Base-by-base conservation (phyloP, 208 protist genomes). In the Acanthamoeba triangularis region DNA sequence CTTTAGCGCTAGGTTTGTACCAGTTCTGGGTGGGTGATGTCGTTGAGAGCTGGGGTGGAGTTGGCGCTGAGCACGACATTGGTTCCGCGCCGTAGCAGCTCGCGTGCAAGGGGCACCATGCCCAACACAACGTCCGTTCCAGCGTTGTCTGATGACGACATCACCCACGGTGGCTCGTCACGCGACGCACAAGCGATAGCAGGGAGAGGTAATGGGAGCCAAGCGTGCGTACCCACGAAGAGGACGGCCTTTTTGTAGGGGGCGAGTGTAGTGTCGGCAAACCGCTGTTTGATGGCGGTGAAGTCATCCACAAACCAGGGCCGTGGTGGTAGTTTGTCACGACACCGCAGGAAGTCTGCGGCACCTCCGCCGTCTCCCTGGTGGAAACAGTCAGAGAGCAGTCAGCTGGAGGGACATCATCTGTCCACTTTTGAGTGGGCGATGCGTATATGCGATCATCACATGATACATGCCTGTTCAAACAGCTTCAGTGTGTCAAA, bases 81-180 rank as follows among this genome's bases (percentile, higher is more conserved):
- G 20, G 74, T 82, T 52, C 74, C 74, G 41, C 74, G 74, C 25
- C 74, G 74, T 0, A 82, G 74, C 23, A 82, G 41, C 35, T 82
- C 74, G 49, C 74, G 7, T 41, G 41, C 74, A 28, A 82, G 74
- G 23, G 74, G 74, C 74, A 82, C 74, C 74, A 82, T 82, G 20
- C 74, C 74, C 44, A 82, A n/a, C 33, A 82, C 74, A 16, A 82
- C 41, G 25, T 82, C 74, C 23, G 74, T 82, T 16, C 74, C 74
- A 49, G 74, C 74, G 23, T 82, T 82, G 25, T 82, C 74, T 82
- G 74, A 28, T 47, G n/a, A 7, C 16, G 6, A 10, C 10, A 41
- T 4, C 18, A 20, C 5, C 69, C 20, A 41, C 13, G 33, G 2
- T 41, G 37, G 65, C 4, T 13, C 18, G 25, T 41, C 28, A 25